A percentile compares a stretch with the other conserved stretches of the same genome.
Evolutionary conservation across 148 eudicot species (phyloP).

Genomic region (Amaranthus cruentus): DNA sequence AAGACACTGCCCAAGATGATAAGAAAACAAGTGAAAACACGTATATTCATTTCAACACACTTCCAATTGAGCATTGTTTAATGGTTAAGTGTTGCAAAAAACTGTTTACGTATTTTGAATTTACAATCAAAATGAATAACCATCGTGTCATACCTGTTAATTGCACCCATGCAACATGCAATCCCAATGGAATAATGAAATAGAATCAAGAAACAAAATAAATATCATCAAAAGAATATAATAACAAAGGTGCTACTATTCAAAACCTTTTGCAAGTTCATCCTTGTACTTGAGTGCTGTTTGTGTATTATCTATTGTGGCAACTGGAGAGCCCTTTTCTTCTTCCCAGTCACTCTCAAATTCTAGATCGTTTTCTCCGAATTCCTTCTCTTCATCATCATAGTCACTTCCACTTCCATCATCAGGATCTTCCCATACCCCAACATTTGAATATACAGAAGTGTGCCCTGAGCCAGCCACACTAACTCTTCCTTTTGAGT

Average conservation of each 20-base stretch:
- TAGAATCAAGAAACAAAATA: background rate
- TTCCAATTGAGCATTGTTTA: background rate
- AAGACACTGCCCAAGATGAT: background rate
- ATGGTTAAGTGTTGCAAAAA: background rate
- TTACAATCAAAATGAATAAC: background rate
- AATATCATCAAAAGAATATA: background rate
- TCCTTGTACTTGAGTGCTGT: slow-evolving; percentile 39
- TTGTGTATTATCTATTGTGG: slow-evolving; percentile 20
- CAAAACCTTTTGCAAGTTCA: slow-evolving; percentile 55
- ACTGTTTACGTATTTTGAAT: background rate
- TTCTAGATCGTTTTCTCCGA: slow-evolving; percentile 60
- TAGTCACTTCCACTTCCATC: slow-evolving; percentile 67
- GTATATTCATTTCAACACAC: background rate
- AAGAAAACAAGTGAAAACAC: background rate
- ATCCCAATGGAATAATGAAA: background rate
- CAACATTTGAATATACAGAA: slow-evolving; percentile 17
- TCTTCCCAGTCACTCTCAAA: slow-evolving; percentile 87
- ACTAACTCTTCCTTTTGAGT: slow-evolving; percentile 2
- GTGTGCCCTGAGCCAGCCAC: slow-evolving; percentile 9
- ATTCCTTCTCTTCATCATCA: slow-evolving; percentile 43
- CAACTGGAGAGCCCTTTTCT: slow-evolving; percentile 32
- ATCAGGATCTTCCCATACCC: slow-evolving; percentile 81
- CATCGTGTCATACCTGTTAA: background rate
- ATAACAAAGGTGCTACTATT: background rate
- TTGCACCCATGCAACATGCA: background rate